Evolutionary conservation across 148 eudicot genomes (phyloP).

Genomic region (Pharnaceum exiguum): DNA sequence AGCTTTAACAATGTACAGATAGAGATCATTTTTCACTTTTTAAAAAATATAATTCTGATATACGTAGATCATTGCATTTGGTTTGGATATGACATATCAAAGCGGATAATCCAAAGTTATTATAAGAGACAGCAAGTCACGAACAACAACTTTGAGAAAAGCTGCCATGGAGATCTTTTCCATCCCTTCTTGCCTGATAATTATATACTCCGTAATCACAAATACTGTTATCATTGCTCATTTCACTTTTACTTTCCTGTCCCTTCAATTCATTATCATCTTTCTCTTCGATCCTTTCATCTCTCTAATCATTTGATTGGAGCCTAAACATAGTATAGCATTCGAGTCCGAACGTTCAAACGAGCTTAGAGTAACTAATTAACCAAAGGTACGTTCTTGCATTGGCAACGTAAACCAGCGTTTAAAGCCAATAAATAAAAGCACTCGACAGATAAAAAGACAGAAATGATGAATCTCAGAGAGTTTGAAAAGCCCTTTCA

Average conservation of each 20-base stretch:
- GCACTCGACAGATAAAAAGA: not conserved
- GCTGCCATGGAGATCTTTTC: slow-evolving; percentile 33
- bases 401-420: too few species aligned
- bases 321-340: slow-evolving; percentile 26
- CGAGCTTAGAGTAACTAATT: slow-evolving; percentile 1
- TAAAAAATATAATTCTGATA: too few species aligned
- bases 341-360: slow-evolving; percentile 4
- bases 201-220: not conserved
- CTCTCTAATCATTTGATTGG: slow-evolving; percentile 33
- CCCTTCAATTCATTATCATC: not conserved
- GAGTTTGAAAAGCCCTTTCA: slow-evolving; percentile 8
- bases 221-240: not conserved
- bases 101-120: slow-evolving; percentile 22
- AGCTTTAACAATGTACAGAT: too few species aligned
- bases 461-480: not conserved
- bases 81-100: slow-evolving; percentile 26
- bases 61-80: too few species aligned
- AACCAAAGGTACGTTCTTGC: slow-evolving; percentile 24
- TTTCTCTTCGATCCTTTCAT: not conserved
- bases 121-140: slow-evolving; percentile 8
- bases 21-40: too few species aligned
- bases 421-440: too few species aligned
- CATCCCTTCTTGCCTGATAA: slow-evolving; percentile 21
- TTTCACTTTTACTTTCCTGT: not conserved
- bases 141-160: slow-evolving; percentile 17